Base-by-base conservation (phyloP, 2,329 filamentous ascomycete species). In the Microcera coccophila region DNA sequence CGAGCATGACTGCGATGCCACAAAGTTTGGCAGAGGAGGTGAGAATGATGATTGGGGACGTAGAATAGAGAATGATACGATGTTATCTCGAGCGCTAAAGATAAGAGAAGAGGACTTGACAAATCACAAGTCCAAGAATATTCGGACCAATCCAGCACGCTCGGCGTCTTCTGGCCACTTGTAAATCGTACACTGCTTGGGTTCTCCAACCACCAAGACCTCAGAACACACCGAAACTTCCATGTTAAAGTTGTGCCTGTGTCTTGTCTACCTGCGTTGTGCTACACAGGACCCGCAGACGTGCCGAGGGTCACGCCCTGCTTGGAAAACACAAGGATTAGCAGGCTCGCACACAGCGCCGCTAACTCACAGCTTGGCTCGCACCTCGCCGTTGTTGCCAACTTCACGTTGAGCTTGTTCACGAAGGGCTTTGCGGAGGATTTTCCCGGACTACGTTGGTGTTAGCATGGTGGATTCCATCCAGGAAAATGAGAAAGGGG, bases 391-490 rank as follows among this genome's bases (percentile, higher is more conserved):
- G 35, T 58, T 55, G 47, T 72, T 64, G 40, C 65, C 68, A 11
- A 76, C 69, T 58, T 82, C 79, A 44, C 66, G 63, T 40, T 71
- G 68, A 15, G 80, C 82, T 51, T 71, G 67, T 3, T 84, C 80
- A 43, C 78, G 69, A 31, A 85, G 66, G 3, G 71, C 48, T 54
- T 78, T 83, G 36, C 82, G 69, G 44, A 85, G 58, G 41, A 86
- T 84, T 66, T 86, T 86, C 10, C 82, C 82, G 4, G 80, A 84
- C 75, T 78, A 39, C 24, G 29, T 8, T 3, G 14, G 10, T 32
- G 14, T 17, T 7, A 14, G 3, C 11, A 10, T 11, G 24, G 22
- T 26, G 14, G 24, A 4, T 4, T 14, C 38, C 41, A 19, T 21
- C n/a, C 11, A 3, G 10, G 39, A 2, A 22, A 29, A n/a, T 11